Evolutionary conservation across 2,329 filamentous ascomycete genomes (phyloP), one percentile per base, ranked within the genome.

Genomic region (Cordyceps fumosorosea): DNA sequence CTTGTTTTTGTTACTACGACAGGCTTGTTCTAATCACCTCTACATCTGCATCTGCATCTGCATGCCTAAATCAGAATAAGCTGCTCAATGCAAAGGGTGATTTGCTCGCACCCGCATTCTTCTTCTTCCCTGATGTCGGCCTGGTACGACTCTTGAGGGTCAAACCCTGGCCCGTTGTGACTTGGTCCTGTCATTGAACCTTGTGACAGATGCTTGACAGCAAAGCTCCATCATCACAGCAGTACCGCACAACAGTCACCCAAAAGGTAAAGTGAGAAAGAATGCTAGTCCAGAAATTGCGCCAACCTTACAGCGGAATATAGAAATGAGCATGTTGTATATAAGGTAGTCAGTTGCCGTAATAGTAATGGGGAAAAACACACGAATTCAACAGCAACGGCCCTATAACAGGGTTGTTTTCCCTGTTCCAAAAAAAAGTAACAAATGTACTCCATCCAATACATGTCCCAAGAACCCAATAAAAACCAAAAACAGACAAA

Each of bases 391-490:
- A 32, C 22, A 42, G 12, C 24, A 18, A 40, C 14, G 3, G 47
- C 42, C 4, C 22, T 10, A 7, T 10, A 12, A 18, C 6, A 44
- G 40, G 40, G 14, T 55, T 47, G n/a, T 64, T 65, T 63, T 44
- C 14, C 66, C 66, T 69, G 66, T 72, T 69, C 69, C 14, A 42
- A 66, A 67, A 68, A 66, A 52, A 52, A 7, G 37, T 58, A 59
- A 55, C 29, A 64, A 75, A 75, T 73, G 67, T 75, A 76, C 74
- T 76, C 75, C 75, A 71, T 72, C 72, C 73, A 75, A 75, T 73
- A 74, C 71, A 72, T 74, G 68, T 69, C 71, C 72, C 70, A 59
- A 70, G 70, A 56, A 44, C 56, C 62, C 57, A 47, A 52, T 37
- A 62, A 59, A 67, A 60, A 64, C 67, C 66, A 72, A 69, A 69